Conservation (phyloP, 2,329 filamentous ascomycete species). For the Talaromyces sp. region DNA sequence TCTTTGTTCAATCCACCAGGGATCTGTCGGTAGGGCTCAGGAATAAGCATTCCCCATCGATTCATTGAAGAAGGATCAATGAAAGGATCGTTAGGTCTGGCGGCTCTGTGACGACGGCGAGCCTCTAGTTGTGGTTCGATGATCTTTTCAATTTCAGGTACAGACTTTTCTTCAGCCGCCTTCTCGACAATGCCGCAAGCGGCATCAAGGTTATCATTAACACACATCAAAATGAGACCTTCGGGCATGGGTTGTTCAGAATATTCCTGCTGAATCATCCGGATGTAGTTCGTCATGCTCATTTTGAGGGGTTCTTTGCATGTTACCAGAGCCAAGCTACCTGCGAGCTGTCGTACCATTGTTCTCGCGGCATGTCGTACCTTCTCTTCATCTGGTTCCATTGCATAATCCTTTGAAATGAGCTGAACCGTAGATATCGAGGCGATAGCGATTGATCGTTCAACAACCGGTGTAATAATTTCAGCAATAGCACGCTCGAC, state of each 20-base stretch:
- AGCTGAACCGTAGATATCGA: conserved; percentile 95
- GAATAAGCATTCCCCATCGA: conserved; percentile 90
- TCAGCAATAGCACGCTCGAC: conserved; percentile 89
- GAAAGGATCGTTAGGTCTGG: conserved; percentile 79
- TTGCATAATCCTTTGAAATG: conserved; percentile 93
- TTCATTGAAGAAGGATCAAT: conserved; percentile 72
- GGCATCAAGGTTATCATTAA: conserved; percentile 93
- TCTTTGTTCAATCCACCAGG: conserved; percentile 81
- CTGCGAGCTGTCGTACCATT: conserved; percentile 92
- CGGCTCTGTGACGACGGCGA: conserved; percentile 71
- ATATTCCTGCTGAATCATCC: conserved; percentile 69
- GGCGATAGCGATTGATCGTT: conserved; percentile 95
- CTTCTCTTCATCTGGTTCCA: conserved; percentile 84
- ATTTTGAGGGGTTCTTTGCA: conserved; percentile 95
- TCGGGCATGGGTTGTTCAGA: conserved; percentile 77
- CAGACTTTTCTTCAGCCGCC: conserved; percentile 87
- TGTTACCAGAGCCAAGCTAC: conserved; percentile 92
- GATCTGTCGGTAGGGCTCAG: conserved; percentile 85
- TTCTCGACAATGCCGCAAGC: conserved; percentile 94
- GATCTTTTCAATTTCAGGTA: conserved; percentile 93
- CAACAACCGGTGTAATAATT: conserved; percentile 96
- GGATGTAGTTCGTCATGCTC: conserved; percentile 96
- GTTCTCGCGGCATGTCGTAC: conserved; percentile 83
- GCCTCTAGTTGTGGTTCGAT: conserved; percentile 77
- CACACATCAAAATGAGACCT: conserved; percentile 95